Evolutionary conservation across 2,329 filamentous ascomycete genomes (phyloP).

Genomic region (Sporothrix sp.): DNA sequence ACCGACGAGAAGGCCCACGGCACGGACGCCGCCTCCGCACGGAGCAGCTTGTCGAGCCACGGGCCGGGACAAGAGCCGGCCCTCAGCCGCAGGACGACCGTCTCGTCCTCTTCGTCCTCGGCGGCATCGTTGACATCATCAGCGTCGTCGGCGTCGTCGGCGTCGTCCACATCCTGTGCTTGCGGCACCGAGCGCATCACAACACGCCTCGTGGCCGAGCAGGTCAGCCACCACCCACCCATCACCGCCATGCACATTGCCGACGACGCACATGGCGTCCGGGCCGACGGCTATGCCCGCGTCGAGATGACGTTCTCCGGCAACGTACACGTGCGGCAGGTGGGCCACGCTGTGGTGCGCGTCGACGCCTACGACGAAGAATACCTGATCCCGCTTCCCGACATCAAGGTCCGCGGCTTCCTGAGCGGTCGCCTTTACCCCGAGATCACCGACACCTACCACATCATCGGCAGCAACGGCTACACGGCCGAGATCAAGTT

Average conservation of each 20-base stretch:
- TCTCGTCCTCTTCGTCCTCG: neutral
- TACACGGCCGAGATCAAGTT: constrained; percentile 39
- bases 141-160: neutral
- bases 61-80: neutral
- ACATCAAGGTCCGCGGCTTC: constrained; percentile 39
- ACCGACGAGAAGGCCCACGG: constrained; percentile 19
- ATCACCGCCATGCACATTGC: constrained; percentile 43
- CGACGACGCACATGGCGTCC: constrained; percentile 32
- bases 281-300: constrained; percentile 40
- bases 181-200: constrained; percentile 15
- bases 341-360: constrained; percentile 40
- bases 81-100: neutral
- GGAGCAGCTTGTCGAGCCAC: neutral
- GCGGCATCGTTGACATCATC: too few species aligned
- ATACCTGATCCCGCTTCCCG: constrained; percentile 39
- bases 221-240: constrained; percentile 44
- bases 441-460: constrained; percentile 36
- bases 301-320: constrained; percentile 44
- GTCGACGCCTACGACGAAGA: constrained; percentile 41
- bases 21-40: constrained; percentile 18
- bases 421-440: constrained; percentile 39
- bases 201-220: constrained; percentile 33
- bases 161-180: neutral
- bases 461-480: constrained; percentile 36
- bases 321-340: constrained; percentile 39